Percentiles rank a stretch among this genome's conserved stretches.
These are phyloP conservation scores for Kwoniella mangroviensis DNA, from an alignment of 768 basidiomycete species.

Conservation along the genomic window DNA sequence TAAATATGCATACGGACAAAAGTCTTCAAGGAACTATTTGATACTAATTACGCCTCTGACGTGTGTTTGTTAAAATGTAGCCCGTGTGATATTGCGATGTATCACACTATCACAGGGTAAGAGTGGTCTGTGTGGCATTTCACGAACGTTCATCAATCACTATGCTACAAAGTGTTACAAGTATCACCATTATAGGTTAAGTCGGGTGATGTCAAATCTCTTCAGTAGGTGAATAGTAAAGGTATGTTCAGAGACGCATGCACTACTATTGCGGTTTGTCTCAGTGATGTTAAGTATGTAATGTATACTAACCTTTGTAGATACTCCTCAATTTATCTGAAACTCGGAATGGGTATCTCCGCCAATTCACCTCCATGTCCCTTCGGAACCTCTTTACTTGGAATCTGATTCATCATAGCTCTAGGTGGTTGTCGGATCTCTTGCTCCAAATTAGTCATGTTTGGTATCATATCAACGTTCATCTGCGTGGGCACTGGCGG, in stretches of 20 bases:
- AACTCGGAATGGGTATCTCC: slow-evolving; percentile 12
- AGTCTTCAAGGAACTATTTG: neutral
- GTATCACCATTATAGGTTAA: too few relatives aligned
- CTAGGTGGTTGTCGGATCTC: slow-evolving; percentile 11
- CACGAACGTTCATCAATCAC: too few relatives aligned
- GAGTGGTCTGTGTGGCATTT: too few relatives aligned
- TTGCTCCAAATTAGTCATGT: neutral
- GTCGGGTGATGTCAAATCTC: too few relatives aligned
- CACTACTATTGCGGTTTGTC: too few relatives aligned
- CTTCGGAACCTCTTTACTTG: neutral
- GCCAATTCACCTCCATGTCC: slow-evolving; percentile 22
- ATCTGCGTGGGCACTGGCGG: neutral
- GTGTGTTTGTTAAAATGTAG: neutral
- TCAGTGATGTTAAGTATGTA: too few relatives aligned
- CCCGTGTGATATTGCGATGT: neutral
- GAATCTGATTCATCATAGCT: slow-evolving; percentile 20
- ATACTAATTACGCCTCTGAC: neutral
- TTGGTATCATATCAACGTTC: neutral
- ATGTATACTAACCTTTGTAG: neutral
- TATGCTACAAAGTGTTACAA: too few relatives aligned
- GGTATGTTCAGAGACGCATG: too few relatives aligned
- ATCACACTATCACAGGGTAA: too few relatives aligned
- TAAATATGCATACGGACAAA: neutral
- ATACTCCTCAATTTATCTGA: neutral
- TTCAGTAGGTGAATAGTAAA: too few relatives aligned